Percentiles rank a stretch among this genome's conserved stretches.
Conservation (phyloP, 768 basidiomycete species). For the Boletus vinaceobasis region DNA sequence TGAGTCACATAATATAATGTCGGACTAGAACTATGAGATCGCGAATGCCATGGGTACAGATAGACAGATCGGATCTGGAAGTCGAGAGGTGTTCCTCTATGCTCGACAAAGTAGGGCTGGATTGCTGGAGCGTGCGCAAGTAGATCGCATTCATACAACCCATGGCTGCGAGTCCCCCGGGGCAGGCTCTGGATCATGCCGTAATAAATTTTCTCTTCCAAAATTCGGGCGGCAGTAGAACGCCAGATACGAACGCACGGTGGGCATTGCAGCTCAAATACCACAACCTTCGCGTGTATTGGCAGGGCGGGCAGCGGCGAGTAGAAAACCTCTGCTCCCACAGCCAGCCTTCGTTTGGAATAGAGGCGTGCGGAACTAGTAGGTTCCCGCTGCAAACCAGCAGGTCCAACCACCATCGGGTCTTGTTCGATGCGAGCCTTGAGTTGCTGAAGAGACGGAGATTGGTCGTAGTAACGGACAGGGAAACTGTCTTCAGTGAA, state of each 20-base stretch:
- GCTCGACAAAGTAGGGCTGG: not conserved
- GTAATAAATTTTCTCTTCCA: too few species aligned
- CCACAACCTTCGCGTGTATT: constrained; percentile 19
- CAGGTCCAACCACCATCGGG: constrained; percentile 6
- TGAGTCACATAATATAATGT: too few species aligned
- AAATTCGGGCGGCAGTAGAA: constrained; percentile 28
- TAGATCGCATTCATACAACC: too few species aligned
- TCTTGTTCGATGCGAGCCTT: constrained; percentile 10
- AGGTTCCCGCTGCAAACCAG: constrained; percentile 3
- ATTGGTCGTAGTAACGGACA: not conserved
- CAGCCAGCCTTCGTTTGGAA: not conserved
- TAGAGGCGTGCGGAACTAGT: not conserved
- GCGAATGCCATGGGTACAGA: not conserved
- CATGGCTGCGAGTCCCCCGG: too few species aligned
- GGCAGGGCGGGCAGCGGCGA: constrained; percentile 41
- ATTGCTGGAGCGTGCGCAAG: constrained; percentile 25
- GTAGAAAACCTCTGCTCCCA: not conserved
- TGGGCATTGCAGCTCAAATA: constrained; percentile 42
- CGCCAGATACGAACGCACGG: constrained; percentile 37
- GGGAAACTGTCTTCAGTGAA: constrained; percentile 26
- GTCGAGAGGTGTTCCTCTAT: not conserved
- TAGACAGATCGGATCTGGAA: not conserved
- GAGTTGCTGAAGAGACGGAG: constrained; percentile 23
- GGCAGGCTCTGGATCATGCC: too few species aligned
- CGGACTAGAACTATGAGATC: too few species aligned